Percentiles rank a stretch among this genome's conserved stretches.
Evolutionary conservation across 2,329 filamentous ascomycete species (phyloP).

Genomic region (Pseudogymnoascus sp.): DNA sequence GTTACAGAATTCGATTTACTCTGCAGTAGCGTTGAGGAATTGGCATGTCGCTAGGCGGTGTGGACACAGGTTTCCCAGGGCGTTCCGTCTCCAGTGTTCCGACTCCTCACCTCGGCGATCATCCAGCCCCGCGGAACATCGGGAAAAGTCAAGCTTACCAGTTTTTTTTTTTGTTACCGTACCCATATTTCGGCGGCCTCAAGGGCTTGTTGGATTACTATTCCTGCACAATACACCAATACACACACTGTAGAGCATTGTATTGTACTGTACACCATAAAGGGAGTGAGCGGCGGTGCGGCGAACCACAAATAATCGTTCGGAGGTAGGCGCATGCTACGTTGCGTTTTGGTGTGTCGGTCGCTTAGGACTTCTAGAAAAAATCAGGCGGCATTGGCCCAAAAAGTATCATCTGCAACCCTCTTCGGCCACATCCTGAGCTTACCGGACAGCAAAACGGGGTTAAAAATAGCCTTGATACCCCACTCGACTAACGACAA

Average conservation of each 20-base stretch:
- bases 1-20: neutral
- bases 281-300: neutral
- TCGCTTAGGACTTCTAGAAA: slow-evolving; percentile 5
- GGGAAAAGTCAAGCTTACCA: neutral
- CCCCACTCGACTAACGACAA: neutral
- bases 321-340: slow-evolving; percentile 1
- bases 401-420: slow-evolving; percentile 1
- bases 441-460: neutral
- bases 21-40: neutral
- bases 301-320: neutral
- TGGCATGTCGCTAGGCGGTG: neutral
- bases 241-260: neutral
- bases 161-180: neutral
- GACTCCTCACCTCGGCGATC: slow-evolving; percentile 2
- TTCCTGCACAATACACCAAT: neutral
- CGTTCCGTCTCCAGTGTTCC: neutral
- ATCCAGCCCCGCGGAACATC: neutral
- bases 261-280: neutral
- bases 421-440: neutral
- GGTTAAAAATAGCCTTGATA: slow-evolving; percentile 2
- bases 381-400: neutral
- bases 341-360: neutral
- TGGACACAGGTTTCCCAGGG: neutral
- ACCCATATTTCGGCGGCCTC: neutral
- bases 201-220: neutral